phyloP scores from a whole-genome alignment of 331 rosid species.

The Acacia concinna region DNA sequence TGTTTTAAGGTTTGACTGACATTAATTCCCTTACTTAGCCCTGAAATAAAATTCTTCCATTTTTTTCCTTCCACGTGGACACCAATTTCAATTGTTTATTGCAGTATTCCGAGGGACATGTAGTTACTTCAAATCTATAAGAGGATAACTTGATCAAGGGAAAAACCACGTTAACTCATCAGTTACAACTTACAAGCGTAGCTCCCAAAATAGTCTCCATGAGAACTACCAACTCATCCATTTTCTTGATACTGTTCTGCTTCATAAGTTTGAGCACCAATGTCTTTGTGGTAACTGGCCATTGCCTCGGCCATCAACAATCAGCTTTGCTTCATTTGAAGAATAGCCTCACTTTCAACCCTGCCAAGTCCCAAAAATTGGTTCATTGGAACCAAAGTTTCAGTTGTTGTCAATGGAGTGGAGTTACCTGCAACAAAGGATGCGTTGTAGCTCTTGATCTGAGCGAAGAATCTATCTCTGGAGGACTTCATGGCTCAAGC shows the following conservation, averaged over 20 bases:
- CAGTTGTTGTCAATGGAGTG: constrained; percentile 48
- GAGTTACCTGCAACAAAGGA: constrained; percentile 25
- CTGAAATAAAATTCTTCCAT: too few species aligned
- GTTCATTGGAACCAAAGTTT: background rate
- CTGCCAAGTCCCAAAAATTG: constrained; percentile 1
- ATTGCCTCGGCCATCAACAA: constrained; percentile 19
- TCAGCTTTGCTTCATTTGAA: constrained; percentile 34
- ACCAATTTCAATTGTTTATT: background rate
- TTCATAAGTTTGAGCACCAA: background rate
- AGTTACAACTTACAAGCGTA: background rate
- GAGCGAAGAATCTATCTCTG: constrained; percentile 16
- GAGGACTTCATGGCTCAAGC: constrained; percentile 22
- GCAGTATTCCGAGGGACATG: too few species aligned
- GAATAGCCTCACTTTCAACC: constrained; percentile 6
- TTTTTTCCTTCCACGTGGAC: background rate
- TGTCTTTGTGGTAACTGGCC: background rate
- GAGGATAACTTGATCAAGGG: background rate
- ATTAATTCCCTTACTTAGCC: too few species aligned
- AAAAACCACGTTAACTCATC: background rate
- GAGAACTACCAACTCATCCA: background rate
- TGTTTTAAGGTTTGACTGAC: too few species aligned
- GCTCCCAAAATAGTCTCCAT: background rate
- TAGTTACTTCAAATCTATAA: too few species aligned
- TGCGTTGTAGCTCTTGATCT: constrained; percentile 39
- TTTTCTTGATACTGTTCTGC: background rate